Base-by-base conservation (phyloP, 352 stramenopile species). In the Globisporangium cederbergense region DNA sequence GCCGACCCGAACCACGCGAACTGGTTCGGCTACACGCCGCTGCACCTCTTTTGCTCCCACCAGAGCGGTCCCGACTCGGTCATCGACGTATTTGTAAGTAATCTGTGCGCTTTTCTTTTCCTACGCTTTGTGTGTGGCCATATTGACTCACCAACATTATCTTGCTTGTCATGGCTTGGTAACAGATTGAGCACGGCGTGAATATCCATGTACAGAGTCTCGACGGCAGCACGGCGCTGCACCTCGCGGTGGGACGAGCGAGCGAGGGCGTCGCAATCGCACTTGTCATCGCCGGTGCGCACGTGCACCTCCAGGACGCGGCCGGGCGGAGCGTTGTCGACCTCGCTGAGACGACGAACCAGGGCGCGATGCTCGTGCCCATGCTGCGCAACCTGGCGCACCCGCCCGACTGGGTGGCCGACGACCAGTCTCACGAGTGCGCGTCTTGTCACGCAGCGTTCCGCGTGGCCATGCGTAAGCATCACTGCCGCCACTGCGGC, bases 21-120 rank as follows among this genome's bases (percentile, higher is more conserved):
- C 57, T 95, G 87, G 87, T 94, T 95, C 58, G 87, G 87, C 50
- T 95, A 95, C 78, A 93, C 85, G 1, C 73, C 87, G 22, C 61
- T 95, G 49, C 87, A 95, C 62, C 71, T 93, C n/a, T 94, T 95
- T 50, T 95, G 87, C 59, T 83, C 87, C 0, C 87, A 95, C 46
- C 85, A 95, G 45, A 83, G 64, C 30, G 87, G 82, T 2, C 87
- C 87, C 1, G 74, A 74, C 3, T 87, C 80, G 2, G 73, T 93
- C 62, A 74, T 94, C 57, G 81, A 89, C 66, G 71, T 88, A 61
- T 93, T 95, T 75, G 87, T 94, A 88, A 74, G 85, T 88, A 28
- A 28, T 28, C 25, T 28, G 28, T 20, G 38, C 22, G 14, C 36
- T 28, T 22, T 38, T 38, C 4, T 18, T 57, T 36, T 28, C n/a